Evolutionary conservation across 1,284 basidiomycete species (phyloP).

Genomic region (Ceratobasidium sp.): DNA sequence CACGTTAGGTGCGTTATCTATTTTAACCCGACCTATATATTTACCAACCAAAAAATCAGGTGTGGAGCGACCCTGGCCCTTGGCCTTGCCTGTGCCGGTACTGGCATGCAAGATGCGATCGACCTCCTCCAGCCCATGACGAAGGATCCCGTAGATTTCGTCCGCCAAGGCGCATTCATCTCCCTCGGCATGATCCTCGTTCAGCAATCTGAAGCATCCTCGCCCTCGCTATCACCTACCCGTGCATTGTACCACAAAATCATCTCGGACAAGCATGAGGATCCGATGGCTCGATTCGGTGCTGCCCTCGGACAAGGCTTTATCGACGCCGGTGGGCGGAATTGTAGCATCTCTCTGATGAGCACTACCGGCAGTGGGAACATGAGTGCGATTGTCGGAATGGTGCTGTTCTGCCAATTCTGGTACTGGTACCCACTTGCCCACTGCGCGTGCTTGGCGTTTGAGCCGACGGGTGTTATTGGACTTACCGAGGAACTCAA

Average conservation of each 20-base stretch:
- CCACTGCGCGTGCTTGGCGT: slow-evolving; percentile 90
- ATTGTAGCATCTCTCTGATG: slow-evolving; percentile 90
- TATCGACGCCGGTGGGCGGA: slow-evolving; percentile 94
- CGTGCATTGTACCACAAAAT: slow-evolving; percentile 87
- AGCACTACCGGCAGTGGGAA: slow-evolving; percentile 90
- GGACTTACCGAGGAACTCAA: slow-evolving; percentile 85
- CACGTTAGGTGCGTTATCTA: slow-evolving; percentile 69
- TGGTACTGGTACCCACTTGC: slow-evolving; percentile 99
- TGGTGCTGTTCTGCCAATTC: slow-evolving; percentile 96
- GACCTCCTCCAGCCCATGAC: slow-evolving; percentile 96
- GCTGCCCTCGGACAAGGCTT: slow-evolving; percentile 93
- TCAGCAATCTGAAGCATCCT: slow-evolving; percentile 89
- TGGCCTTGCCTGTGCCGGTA: slow-evolving; percentile 96
- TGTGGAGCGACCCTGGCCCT: slow-evolving; percentile 94
- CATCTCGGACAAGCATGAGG: slow-evolving; percentile 93
- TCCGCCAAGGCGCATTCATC: slow-evolving; percentile 95
- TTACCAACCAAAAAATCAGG: neutral
- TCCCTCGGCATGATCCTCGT: slow-evolving; percentile 95
- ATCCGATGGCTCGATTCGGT: slow-evolving; percentile 96
- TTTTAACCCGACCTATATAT: neutral
- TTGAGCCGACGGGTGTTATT: slow-evolving; percentile 93
- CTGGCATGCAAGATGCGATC: slow-evolving; percentile 83
- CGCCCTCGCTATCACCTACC: slow-evolving; percentile 78
- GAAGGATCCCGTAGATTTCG: slow-evolving; percentile 95
- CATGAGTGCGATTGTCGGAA: slow-evolving; percentile 91